Evolutionary conservation across 495 filamentous ascomycete species (phyloP), one percentile per base, ranked within the genome.

Genomic region (Hypoxylon intermedium): DNA sequence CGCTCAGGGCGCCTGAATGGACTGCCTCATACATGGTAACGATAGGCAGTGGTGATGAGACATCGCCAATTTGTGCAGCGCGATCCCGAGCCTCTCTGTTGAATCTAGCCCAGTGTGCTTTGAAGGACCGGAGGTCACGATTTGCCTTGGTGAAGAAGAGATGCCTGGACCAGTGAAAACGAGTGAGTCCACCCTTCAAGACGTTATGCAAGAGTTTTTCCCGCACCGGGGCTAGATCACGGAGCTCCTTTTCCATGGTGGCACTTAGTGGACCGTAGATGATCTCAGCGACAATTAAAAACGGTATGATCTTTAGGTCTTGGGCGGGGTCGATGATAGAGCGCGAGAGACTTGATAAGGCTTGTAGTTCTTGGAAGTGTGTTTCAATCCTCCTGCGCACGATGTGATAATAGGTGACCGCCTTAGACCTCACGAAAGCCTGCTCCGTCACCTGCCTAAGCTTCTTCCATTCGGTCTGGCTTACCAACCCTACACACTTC

Each of bases 401-500:
- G n/a, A n/a, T n/a, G 30, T 33, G 30, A 33, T 33, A 12, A 7
- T 33, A 11, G 30, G 30, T 33, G 9, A 33, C n/a, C 7, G 2
- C 7, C n/a, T 33, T 12, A 12, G n/a, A 11, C 4, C 7, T 7
- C 7, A 12, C 30, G 16, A 56, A 60, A 9, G 23, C 34, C 9
- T 33, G 30, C n/a, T 33, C n/a, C 9, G 4, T 33, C n/a, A 11
- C n/a, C 9, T 33, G 9, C n/a, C 16, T 64, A 36, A 58, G 64
- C 58, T 23, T 47, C 6, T 34, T 31, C 68, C 72, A 78, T n/a
- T 64, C 20, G 3, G 43, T 18, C 2, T 60, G 50, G 31, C 59
- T 75, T 36, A 78, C 55, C 6, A 80, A 43, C 1, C 75, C 77
- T 1, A 79, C 26, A 50, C 75, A 77, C 34, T 66, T 16, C 9